These are phyloP conservation scores for Gymnopilus junonius DNA, from an alignment of 768 basidiomycete genomes.

Conservation along the genomic window DNA sequence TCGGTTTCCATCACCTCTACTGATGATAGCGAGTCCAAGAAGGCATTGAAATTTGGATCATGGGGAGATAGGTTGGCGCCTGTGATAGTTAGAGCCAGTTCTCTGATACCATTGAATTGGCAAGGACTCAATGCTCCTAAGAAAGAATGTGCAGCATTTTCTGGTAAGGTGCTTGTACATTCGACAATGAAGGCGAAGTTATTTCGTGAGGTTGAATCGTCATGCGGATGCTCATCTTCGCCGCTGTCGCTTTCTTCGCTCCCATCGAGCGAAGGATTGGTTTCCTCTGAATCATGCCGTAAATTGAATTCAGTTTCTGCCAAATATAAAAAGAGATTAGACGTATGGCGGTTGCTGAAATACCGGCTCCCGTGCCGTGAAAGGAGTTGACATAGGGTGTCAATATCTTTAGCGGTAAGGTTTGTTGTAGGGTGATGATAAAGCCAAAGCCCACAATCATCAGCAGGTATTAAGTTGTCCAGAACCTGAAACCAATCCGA, in stretches of 20 bases:
- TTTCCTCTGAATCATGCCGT: neutral
- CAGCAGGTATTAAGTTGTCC: neutral
- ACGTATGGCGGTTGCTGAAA: neutral
- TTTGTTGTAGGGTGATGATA: neutral
- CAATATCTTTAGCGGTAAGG: neutral
- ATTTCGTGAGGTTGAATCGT: neutral
- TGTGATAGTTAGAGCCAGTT: neutral
- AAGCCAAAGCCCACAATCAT: neutral
- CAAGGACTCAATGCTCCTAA: neutral
- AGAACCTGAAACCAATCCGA: neutral
- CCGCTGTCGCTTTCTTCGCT: neutral
- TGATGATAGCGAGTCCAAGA: neutral
- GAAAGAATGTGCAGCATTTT: neutral
- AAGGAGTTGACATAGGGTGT: neutral
- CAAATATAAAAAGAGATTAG: neutral
- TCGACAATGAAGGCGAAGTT: neutral
- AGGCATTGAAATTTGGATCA: neutral
- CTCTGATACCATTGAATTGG: neutral
- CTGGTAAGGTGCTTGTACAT: neutral
- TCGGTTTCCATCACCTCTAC: neutral
- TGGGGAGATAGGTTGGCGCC: neutral
- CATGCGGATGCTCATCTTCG: neutral
- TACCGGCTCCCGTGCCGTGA: neutral
- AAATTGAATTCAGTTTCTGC: neutral
- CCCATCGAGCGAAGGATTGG: too few relatives aligned